Conservation (phyloP, 495 filamentous ascomycete species). For the Lepidopterella palustris region DNA sequence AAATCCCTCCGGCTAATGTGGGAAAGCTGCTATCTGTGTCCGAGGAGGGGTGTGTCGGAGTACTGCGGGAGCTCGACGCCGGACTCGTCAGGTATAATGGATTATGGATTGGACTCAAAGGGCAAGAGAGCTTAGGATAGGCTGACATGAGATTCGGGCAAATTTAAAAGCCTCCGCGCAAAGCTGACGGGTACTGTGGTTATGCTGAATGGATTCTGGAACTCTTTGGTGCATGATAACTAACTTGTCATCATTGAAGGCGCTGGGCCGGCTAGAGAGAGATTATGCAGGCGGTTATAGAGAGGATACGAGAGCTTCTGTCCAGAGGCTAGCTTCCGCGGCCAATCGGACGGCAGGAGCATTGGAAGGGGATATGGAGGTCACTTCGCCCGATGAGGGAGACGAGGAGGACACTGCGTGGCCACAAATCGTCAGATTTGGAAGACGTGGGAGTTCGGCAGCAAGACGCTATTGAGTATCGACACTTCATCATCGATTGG, state of each 20-base stretch:
- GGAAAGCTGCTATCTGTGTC: slow-evolving; percentile 12
- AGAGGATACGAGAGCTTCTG: slow-evolving; percentile 12
- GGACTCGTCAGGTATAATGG: slow-evolving; percentile 15
- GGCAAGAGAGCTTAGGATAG: slow-evolving; percentile 19
- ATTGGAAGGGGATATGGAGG: neutral
- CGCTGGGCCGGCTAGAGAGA: slow-evolving; percentile 11
- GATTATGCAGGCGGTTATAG: slow-evolving; percentile 17
- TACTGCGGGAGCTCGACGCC: slow-evolving; percentile 19
- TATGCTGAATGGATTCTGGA: slow-evolving; percentile 24
- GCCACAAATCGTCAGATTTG: slow-evolving; percentile 22
- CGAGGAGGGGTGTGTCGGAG: slow-evolving; percentile 13
- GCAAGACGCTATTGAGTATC: slow-evolving; percentile 10
- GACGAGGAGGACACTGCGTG: slow-evolving; percentile 18
- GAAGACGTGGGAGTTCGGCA: slow-evolving; percentile 25
- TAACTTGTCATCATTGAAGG: slow-evolving; percentile 16
- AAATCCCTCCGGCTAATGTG: slow-evolving; percentile 12
- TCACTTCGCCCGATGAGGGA: slow-evolving; percentile 4
- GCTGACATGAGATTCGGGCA: slow-evolving; percentile 19
- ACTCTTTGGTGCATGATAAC: slow-evolving; percentile 14
- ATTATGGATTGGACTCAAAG: slow-evolving; percentile 6
- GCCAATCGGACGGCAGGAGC: neutral
- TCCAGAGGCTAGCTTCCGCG: slow-evolving; percentile 3
- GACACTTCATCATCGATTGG: slow-evolving; percentile 26
- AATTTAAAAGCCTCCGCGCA: slow-evolving; percentile 8
- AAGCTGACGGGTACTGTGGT: slow-evolving; percentile 19